Conservation (phyloP, 1,284 basidiomycete species). For the Irpex sp. region DNA sequence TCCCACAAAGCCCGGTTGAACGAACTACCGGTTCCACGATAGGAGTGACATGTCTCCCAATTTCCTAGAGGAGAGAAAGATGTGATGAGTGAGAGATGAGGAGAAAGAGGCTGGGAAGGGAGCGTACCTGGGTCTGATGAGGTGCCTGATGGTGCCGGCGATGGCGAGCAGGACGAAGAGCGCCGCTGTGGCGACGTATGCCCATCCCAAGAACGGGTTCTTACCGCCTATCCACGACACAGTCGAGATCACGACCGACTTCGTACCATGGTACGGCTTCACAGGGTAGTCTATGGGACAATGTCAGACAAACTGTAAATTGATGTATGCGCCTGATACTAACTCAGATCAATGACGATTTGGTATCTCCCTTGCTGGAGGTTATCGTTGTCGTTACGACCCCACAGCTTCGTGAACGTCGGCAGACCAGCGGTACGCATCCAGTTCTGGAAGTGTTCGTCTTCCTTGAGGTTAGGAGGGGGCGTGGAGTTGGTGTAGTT, state of each 20-base stretch:
- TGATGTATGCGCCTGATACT: conserved; percentile 25
- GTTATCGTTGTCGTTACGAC: conserved; percentile 79
- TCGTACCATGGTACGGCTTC: conserved; percentile 87
- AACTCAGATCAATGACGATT: conserved; percentile 82
- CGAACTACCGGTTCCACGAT: conserved; percentile 72
- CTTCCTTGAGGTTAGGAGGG: conserved; percentile 73
- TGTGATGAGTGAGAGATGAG: background rate
- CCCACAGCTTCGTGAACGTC: conserved; percentile 95
- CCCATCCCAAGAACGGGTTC: conserved; percentile 96
- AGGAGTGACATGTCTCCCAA: conserved; percentile 82
- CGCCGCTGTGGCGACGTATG: conserved; percentile 88
- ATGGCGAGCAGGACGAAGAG: conserved; percentile 88
- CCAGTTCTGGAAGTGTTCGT: conserved; percentile 99
- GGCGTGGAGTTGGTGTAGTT: conserved; percentile 66
- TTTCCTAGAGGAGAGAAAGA: conserved; percentile 41
- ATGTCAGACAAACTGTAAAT: no score
- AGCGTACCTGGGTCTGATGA: conserved; percentile 86
- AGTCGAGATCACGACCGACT: conserved; percentile 95
- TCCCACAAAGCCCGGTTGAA: no score
- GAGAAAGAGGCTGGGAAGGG: conserved; percentile 22
- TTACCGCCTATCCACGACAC: conserved; percentile 98
- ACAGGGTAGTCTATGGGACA: conserved; percentile 85
- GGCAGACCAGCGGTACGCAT: conserved; percentile 98
- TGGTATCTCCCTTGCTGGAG: conserved; percentile 79
- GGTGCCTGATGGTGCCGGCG: conserved; percentile 86